Evolutionary conservation across 2,329 filamentous ascomycete species (phyloP).

Genomic region (Pseudogymnoascus destructans): DNA sequence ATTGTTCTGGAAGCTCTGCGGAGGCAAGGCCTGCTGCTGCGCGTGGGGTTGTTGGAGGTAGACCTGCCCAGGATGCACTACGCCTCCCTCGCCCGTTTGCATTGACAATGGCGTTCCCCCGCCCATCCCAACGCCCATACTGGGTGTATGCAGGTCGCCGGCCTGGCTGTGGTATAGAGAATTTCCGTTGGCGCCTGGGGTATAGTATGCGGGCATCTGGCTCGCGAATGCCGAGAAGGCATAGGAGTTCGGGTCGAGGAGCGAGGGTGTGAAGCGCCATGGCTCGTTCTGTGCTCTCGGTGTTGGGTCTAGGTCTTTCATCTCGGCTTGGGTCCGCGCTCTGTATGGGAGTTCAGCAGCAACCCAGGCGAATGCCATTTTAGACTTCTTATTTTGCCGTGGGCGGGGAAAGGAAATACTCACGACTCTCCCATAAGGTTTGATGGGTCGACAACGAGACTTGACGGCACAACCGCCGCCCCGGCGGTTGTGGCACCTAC

Average conservation of each 20-base stretch:
- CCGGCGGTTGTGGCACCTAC: conserved; percentile 33
- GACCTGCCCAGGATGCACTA: conserved; percentile 49
- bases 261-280: conserved; percentile 78
- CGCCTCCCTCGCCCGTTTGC: conserved; percentile 50
- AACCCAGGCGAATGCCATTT: neutral
- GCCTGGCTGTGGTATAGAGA: conserved; percentile 73
- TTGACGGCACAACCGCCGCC: neutral
- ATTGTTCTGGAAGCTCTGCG: conserved; percentile 24
- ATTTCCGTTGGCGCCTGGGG: conserved; percentile 69
- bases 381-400: neutral
- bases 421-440: neutral
- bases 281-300: conserved; percentile 67
- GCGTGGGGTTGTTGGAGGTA: conserved; percentile 59
- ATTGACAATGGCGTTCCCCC: conserved; percentile 62
- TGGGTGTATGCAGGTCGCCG: conserved; percentile 76
- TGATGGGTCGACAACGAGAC: neutral
- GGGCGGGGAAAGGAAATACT: neutral
- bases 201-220: conserved; percentile 74
- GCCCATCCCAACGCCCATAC: conserved; percentile 52
- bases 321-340: conserved; percentile 20
- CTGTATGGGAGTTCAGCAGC: neutral
- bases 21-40: conserved; percentile 35
- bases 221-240: conserved; percentile 68
- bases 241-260: conserved; percentile 76
- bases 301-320: conserved; percentile 72